Percentiles rank a stretch among this genome's conserved stretches.
phyloP scores from a whole-genome alignment of 108 stramenopile genomes.

The Cyclostephanos invisitatus region DNA sequence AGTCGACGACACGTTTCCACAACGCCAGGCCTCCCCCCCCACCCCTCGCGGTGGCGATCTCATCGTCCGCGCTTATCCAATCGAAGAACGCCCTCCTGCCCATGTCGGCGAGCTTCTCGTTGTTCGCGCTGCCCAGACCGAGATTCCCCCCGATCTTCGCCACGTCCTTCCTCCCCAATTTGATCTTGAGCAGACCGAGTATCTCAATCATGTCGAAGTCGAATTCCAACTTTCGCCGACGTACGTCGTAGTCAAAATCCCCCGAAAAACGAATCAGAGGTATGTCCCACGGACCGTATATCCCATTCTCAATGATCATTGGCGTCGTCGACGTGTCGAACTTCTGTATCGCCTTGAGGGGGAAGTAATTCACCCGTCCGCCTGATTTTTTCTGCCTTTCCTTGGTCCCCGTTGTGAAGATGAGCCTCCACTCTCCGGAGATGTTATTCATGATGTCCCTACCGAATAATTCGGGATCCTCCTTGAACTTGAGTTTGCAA shows the following conservation, averaged over 20 bases:
- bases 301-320: constrained; percentile 81
- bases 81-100: constrained; percentile 84
- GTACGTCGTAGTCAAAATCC: constrained; percentile 71
- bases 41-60: constrained; percentile 90
- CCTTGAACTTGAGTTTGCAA: constrained; percentile 62
- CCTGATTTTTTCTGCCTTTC: constrained; percentile 75
- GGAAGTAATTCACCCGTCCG: constrained; percentile 88
- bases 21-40: constrained; percentile 92
- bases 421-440: constrained; percentile 81
- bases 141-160: constrained; percentile 66
- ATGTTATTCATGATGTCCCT: constrained; percentile 57
- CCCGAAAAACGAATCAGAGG: constrained; percentile 80
- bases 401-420: constrained; percentile 92
- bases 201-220: constrained; percentile 76
- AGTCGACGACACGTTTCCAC: constrained; percentile 77
- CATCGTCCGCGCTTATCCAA: constrained; percentile 88
- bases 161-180: constrained; percentile 49
- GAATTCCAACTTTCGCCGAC: constrained; percentile 79
- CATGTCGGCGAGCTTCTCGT: constrained; percentile 70
- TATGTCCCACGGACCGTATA: constrained; percentile 74
- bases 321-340: constrained; percentile 69
- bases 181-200: constrained; percentile 56
- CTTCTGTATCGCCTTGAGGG: constrained; percentile 86
- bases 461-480: constrained; percentile 45
- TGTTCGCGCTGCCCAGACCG: constrained; percentile 81